A percentile compares a stretch with the other conserved stretches of the same genome.
Conservation (phyloP, 306 rosid genomes). For the Cucurbita ficifolia region DNA sequence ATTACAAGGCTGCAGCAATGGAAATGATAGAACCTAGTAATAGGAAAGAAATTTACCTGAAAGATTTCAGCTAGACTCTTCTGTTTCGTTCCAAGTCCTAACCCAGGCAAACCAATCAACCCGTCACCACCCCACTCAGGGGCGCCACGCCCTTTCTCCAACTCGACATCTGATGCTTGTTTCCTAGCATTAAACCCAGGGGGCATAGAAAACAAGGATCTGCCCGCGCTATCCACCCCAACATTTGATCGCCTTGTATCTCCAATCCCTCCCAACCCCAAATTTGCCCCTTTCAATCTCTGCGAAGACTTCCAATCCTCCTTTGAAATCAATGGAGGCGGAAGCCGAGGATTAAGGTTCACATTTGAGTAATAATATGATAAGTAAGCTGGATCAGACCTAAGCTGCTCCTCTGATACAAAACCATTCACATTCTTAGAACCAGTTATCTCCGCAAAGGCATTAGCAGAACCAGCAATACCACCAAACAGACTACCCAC, state of each 20-base stretch:
- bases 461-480: constrained; percentile 2
- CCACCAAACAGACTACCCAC: constrained; percentile 62
- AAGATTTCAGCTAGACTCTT: constrained; percentile 84
- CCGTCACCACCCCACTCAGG: constrained; percentile 80
- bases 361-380: constrained; percentile 65
- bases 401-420: constrained; percentile 65
- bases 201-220: constrained; percentile 49
- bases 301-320: constrained; percentile 82
- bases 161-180: constrained; percentile 40
- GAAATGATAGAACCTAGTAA: not conserved
- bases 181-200: constrained; percentile 61
- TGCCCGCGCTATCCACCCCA: constrained; percentile 33
- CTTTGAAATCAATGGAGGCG: constrained; percentile 73
- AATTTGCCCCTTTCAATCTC: constrained; percentile 42
- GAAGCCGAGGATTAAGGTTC: constrained; percentile 76
- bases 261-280: constrained; percentile 72
- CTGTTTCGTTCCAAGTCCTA: constrained; percentile 71
- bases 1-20: not conserved
- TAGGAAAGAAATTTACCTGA: constrained; percentile 45
- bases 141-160: constrained; percentile 38
- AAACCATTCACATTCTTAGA: constrained; percentile 46
- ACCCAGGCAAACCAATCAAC: constrained; percentile 68
- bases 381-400: constrained; percentile 88
- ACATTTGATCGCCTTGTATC: constrained; percentile 56
- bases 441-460: constrained; percentile 33